Evolutionary conservation across 345 rosid species (phyloP), one percentile per base, ranked within the genome.

Genomic region (Citrus reticulata): DNA sequence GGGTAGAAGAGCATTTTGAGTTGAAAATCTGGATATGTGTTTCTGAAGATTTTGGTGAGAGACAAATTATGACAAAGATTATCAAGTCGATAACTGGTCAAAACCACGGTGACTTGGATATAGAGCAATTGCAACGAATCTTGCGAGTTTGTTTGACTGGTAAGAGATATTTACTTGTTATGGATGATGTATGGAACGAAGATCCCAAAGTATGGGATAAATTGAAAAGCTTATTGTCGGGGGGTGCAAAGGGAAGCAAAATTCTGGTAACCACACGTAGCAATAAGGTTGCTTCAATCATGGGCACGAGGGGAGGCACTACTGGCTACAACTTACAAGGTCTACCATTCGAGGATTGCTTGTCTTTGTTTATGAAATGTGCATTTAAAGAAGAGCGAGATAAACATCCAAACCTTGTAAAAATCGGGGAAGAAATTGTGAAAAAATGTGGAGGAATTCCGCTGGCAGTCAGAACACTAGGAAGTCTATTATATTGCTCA

Each of bases 171-270:
- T 72, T 83, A 30, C 63, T 83, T 10, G 13, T 83, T 2, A 10
- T 79, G 49, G 85, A 82, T 2, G 79, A 78, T 42, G 85, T 82
- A 2, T 70, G 73, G 79, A 46, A 6, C 1, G 46, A 62, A 13
- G 64, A 4, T 1, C 17, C 25, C 20, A 7, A 19, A 3, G 46
- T 24, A 46, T 46, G 51, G 51, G 51, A 46, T 46, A 46, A 46
- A 11, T 46, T 46, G 51, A 46, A 46, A 46, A 46, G 51, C 51
- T 46, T 46, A 46, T 46, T 46, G 17, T 46, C 4, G 16, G 5
- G 51, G 10, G 51, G 51, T 46, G 51, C 0, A 0, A 3, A 20
- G 51, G 80, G 74, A 40, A 76, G 85, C 49, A 83, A 49, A 39
- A 73, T 83, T 2, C 29, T 79, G 0, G 65, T 75, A 14, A 83